Evolutionary conservation across 257 asterid species (phyloP).

Genomic region (Galeopsis tetrahit): DNA sequence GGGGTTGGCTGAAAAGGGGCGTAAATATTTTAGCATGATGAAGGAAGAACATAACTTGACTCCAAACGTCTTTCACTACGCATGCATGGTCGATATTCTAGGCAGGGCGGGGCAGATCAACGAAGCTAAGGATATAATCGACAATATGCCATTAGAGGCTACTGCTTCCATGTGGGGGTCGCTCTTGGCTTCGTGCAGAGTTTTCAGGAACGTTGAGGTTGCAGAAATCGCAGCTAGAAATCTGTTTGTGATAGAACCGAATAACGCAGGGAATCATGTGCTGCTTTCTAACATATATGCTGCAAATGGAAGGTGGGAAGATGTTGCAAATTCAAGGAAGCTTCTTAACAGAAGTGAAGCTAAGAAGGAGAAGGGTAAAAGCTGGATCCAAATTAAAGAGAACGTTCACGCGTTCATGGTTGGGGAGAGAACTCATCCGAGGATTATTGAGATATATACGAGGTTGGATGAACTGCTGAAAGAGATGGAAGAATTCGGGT

Average conservation of each 20-base stretch:
- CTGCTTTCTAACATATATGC: constrained; percentile 85
- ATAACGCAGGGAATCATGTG: constrained; percentile 86
- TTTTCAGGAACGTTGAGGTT: constrained; percentile 65
- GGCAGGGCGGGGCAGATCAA: constrained; percentile 69
- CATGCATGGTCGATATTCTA: constrained; percentile 90
- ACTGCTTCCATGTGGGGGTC: constrained; percentile 97
- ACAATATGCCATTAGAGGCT: constrained; percentile 76
- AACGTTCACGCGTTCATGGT: constrained; percentile 82
- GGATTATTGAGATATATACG: constrained; percentile 62
- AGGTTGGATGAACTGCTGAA: constrained; percentile 61
- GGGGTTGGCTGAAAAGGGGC: constrained; percentile 81
- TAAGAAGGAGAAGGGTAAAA: constrained; percentile 87
- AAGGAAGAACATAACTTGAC: constrained; percentile 58
- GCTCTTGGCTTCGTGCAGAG: constrained; percentile 78
- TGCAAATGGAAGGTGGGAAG: constrained; percentile 73
- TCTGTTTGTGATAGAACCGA: constrained; percentile 79
- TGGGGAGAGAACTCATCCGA: constrained; percentile 71
- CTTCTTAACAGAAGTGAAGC: constrained; percentile 66
- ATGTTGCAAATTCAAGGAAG: constrained; percentile 75
- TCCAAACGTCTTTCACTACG: constrained; percentile 67
- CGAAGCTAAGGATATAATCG: constrained; percentile 75
- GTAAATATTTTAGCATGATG: constrained; percentile 71
- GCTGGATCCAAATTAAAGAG: constrained; percentile 87
- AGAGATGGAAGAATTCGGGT: constrained; percentile 70
- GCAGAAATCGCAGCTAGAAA: constrained; percentile 79